Evolutionary conservation across 192 early-diverging fungal genomes (phyloP).

Genomic region (Coemansia sp.): DNA sequence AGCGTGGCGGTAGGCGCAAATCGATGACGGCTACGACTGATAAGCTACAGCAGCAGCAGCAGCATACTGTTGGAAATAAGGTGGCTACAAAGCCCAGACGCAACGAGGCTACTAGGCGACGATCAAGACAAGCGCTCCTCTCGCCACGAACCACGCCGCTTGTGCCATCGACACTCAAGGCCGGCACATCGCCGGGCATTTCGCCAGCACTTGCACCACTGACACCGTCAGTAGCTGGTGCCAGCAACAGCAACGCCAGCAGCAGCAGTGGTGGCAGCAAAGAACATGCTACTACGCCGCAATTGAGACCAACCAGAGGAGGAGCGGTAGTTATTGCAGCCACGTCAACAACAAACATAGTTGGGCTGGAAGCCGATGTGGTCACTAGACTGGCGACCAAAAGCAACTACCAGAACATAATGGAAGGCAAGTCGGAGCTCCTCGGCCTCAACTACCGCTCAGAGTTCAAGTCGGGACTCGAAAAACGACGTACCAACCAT

Average conservation of each 20-base stretch:
- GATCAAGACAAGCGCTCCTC: constrained; percentile 26
- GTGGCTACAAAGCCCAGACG: background rate
- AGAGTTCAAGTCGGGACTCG: constrained; percentile 77
- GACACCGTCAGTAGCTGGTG: constrained; percentile 19
- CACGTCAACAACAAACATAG: constrained; percentile 44
- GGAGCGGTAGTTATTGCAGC: constrained; percentile 13
- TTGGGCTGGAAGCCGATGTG: constrained; percentile 49
- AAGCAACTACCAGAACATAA: constrained; percentile 85
- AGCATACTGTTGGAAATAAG: background rate
- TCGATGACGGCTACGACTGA: constrained; percentile 9
- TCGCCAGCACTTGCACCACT: constrained; percentile 15
- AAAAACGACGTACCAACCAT: constrained; percentile 83
- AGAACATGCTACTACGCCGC: constrained; percentile 20
- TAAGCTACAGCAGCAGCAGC: background rate
- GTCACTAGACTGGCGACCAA: constrained; percentile 60
- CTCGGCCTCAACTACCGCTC: constrained; percentile 74
- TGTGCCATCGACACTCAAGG: constrained; percentile 39
- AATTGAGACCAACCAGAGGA: constrained; percentile 10
- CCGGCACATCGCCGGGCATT: constrained; percentile 7
- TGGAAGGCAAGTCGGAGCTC: constrained; percentile 83
- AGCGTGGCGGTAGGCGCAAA: constrained; percentile 13
- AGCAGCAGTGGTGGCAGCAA: background rate
- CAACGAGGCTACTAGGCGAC: constrained; percentile 16
- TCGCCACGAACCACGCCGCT: constrained; percentile 46
- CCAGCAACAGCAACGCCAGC: background rate